phyloP scores from a whole-genome alignment of 352 stramenopile species.

The Phytophthora idaei region DNA sequence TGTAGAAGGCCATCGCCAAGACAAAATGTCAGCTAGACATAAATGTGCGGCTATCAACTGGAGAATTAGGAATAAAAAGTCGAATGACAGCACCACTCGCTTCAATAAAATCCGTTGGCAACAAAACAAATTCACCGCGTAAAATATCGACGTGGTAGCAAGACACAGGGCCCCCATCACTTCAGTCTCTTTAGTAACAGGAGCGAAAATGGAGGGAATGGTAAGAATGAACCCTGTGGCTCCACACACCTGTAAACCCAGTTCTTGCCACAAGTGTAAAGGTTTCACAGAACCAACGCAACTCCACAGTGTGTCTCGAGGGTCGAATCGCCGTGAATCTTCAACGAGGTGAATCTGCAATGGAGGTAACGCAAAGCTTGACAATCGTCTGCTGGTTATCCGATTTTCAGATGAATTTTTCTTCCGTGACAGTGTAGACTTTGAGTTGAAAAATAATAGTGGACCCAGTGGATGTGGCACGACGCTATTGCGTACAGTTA shows the following conservation, averaged over 20 bases:
- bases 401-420: neutral
- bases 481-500: conserved; percentile 19
- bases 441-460: conserved; percentile 21
- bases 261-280: conserved; percentile 20
- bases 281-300: conserved; percentile 10
- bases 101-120: conserved; percentile 25
- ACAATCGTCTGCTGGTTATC: conserved; percentile 12
- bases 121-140: conserved; percentile 9
- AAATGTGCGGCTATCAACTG: conserved; percentile 32
- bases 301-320: conserved; percentile 18
- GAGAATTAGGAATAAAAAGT: conserved; percentile 33
- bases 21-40: conserved; percentile 32
- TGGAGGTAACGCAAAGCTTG: conserved; percentile 9
- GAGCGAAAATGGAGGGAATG: conserved; percentile 27
- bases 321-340: conserved; percentile 21
- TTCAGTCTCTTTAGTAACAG: conserved; percentile 2
- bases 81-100: conserved; percentile 25
- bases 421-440: conserved; percentile 11
- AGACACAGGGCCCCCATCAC: conserved; percentile 8
- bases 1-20: conserved; percentile 24
- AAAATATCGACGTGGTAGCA: conserved; percentile 13
- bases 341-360: conserved; percentile 33
- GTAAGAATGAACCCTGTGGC: conserved; percentile 25
- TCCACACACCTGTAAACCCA: conserved; percentile 17
- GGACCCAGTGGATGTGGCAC: conserved; percentile 25